phyloP scores from a whole-genome alignment of 2,329 filamentous ascomycete species.

The Magnaporthales sp. region DNA sequence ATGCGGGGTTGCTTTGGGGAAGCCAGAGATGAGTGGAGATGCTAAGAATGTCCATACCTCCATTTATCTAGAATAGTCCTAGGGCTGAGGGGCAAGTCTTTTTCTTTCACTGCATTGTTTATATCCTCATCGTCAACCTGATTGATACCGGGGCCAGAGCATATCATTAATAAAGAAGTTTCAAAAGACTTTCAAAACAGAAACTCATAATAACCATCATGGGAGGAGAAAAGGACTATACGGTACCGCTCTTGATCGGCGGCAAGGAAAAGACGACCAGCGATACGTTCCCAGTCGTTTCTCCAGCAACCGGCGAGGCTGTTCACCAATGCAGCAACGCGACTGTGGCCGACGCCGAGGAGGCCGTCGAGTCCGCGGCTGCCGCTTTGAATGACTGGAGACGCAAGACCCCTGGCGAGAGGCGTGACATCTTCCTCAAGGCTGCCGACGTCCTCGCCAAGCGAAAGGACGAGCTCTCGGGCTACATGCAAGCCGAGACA shows the following conservation, averaged over 20 bases:
- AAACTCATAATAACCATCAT: not conserved
- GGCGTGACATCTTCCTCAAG: constrained; percentile 62
- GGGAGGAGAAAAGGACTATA: constrained; percentile 10
- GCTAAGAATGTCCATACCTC: not conserved
- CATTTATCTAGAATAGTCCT: not conserved
- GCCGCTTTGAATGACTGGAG: constrained; percentile 63
- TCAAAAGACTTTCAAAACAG: not conserved
- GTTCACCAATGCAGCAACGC: constrained; percentile 18
- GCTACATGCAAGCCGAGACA: constrained; percentile 48
- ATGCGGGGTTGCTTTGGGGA: not conserved
- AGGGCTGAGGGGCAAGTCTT: not conserved
- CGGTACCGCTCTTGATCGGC: constrained; percentile 23
- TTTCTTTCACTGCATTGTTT: not conserved
- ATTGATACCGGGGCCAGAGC: not conserved
- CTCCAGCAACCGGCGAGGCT: constrained; percentile 19
- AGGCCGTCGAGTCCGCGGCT: constrained; percentile 39
- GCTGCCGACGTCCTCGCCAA: constrained; percentile 56
- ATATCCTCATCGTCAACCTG: not conserved
- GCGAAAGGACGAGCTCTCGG: constrained; percentile 49
- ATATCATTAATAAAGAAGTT: not conserved
- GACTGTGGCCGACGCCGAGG: constrained; percentile 17
- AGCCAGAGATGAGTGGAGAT: not conserved
- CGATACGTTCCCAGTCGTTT: constrained; percentile 18
- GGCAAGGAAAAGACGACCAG: constrained; percentile 18
- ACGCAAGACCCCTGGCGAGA: constrained; percentile 47